phyloP scores from a whole-genome alignment of 805 yeast species.

The Yamadazyma takamatsuzukensis region DNA sequence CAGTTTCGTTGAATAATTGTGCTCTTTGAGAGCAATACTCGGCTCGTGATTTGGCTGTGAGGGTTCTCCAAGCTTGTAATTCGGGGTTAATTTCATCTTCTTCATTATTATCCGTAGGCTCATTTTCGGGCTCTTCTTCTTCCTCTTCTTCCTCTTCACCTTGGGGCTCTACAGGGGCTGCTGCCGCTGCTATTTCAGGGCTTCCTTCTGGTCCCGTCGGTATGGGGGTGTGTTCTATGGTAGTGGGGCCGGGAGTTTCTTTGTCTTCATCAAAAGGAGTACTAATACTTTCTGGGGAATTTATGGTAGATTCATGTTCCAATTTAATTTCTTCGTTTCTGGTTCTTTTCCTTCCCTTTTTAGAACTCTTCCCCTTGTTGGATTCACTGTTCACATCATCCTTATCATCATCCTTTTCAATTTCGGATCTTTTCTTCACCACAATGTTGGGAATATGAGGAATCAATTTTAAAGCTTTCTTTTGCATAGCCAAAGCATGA shows the following conservation, averaged over 20 bases:
- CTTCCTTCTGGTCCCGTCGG: conserved; percentile 3
- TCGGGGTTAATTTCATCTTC: conserved; percentile 75
- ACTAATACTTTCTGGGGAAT: conserved; percentile 15
- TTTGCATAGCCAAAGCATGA: conserved; percentile 96
- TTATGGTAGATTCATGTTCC: conserved; percentile 19
- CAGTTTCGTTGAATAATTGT: conserved; percentile 54
- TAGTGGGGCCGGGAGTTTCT: conserved; percentile 3
- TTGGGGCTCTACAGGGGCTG: conserved; percentile 22
- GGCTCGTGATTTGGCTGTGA: conserved; percentile 76
- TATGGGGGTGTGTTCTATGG: conserved; percentile 5
- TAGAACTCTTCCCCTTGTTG: conserved; percentile 34
- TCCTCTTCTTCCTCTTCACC: conserved; percentile 35
- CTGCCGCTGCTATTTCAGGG: conserved; percentile 9
- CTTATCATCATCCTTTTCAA: conserved; percentile 59
- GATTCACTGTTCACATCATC: conserved; percentile 23
- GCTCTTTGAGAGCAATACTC: conserved; percentile 69
- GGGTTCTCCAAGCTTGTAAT: conserved; percentile 76
- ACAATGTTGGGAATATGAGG: conserved; percentile 89
- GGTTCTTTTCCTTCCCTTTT: conserved; percentile 40
- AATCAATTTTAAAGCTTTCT: conserved; percentile 68
- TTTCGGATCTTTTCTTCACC: conserved; percentile 67
- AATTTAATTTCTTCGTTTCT: conserved; percentile 31
- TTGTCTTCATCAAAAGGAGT: conserved; percentile 12
- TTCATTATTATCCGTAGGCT: conserved; percentile 39
- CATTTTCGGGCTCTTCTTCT: conserved; percentile 41